Conservation (phyloP, 352 stramenopile species). For the Phytopythium litorale region DNA sequence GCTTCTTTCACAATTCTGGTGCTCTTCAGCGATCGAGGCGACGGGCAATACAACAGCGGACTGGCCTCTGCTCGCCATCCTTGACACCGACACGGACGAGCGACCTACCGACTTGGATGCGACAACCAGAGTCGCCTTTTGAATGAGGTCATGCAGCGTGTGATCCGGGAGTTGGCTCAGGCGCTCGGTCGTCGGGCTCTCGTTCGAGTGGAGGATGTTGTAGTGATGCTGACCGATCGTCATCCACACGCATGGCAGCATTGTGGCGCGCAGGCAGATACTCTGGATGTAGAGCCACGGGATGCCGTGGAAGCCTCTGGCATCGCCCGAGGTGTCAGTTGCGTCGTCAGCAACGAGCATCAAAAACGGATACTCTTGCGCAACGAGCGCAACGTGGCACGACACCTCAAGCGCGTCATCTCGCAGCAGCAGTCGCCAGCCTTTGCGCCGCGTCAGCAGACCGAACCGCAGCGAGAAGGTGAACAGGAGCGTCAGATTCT, state of each 20-base stretch:
- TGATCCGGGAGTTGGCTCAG: neutral
- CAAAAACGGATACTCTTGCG: slow-evolving; percentile 33
- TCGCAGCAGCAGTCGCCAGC: slow-evolving; percentile 15
- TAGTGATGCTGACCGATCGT: slow-evolving; percentile 24
- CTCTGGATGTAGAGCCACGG: slow-evolving; percentile 2
- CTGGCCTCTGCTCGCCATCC: neutral
- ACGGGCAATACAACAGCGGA: neutral
- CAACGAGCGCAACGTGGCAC: slow-evolving; percentile 26
- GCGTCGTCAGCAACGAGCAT: slow-evolving; percentile 8
- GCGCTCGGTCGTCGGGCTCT: neutral
- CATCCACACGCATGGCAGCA: slow-evolving; percentile 23
- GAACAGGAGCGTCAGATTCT: slow-evolving; percentile 26
- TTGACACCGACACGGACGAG: neutral
- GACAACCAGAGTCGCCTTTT: neutral
- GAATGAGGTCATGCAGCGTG: slow-evolving; percentile 4
- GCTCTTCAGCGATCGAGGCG: neutral
- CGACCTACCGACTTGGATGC: neutral
- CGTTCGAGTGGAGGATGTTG: neutral
- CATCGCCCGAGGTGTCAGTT: neutral
- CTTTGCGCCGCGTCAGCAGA: slow-evolving; percentile 8
- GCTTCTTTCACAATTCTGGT: neutral
- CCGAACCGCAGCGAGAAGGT: slow-evolving; percentile 29
- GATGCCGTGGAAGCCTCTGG: neutral
- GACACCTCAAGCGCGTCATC: slow-evolving; percentile 25
- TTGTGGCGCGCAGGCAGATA: neutral